These are phyloP conservation scores for Drechslerella stenobrocha DNA, from an alignment of 2,329 filamentous ascomycete genomes.

Conservation along the genomic window DNA sequence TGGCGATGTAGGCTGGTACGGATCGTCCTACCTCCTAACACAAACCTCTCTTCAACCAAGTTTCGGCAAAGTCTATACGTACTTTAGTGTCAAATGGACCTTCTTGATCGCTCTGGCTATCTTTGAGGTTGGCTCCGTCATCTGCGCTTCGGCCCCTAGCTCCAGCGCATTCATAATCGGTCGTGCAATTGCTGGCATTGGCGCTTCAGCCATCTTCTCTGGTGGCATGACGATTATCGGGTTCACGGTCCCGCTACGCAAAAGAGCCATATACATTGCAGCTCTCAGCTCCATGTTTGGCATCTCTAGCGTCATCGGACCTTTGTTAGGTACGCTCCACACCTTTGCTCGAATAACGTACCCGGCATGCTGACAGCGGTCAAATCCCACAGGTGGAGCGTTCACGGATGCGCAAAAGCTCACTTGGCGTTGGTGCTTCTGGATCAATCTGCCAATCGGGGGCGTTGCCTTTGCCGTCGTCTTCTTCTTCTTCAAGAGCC, in stretches of 20 bases:
- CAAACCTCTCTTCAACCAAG: slow-evolving; percentile 56
- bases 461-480: slow-evolving; percentile 55
- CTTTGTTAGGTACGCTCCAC: slow-evolving; percentile 58
- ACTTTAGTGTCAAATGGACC: slow-evolving; percentile 55
- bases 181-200: slow-evolving; percentile 61
- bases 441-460: slow-evolving; percentile 58
- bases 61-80: slow-evolving; percentile 57
- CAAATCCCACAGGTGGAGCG: slow-evolving; percentile 16
- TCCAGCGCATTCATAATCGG: slow-evolving; percentile 62
- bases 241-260: slow-evolving; percentile 52
- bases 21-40: slow-evolving; percentile 56
- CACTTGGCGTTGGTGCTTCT: slow-evolving; percentile 61
- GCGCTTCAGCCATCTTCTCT: slow-evolving; percentile 57
- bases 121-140: slow-evolving; percentile 58
- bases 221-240: slow-evolving; percentile 60
- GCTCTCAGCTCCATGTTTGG: slow-evolving; percentile 59
- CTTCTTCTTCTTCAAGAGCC: slow-evolving; percentile 55
- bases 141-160: slow-evolving; percentile 62
- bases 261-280: slow-evolving; percentile 53
- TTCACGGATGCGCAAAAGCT: slow-evolving; percentile 56
- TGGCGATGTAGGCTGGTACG: slow-evolving; percentile 57
- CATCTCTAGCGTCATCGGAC: slow-evolving; percentile 59
- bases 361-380: too few species aligned
- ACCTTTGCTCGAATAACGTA: too few species aligned
- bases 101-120: slow-evolving; percentile 43